Evolutionary conservation across 306 rosid genomes (phyloP), one percentile per base, ranked within the genome.

Genomic region (Sophora flavescens): DNA sequence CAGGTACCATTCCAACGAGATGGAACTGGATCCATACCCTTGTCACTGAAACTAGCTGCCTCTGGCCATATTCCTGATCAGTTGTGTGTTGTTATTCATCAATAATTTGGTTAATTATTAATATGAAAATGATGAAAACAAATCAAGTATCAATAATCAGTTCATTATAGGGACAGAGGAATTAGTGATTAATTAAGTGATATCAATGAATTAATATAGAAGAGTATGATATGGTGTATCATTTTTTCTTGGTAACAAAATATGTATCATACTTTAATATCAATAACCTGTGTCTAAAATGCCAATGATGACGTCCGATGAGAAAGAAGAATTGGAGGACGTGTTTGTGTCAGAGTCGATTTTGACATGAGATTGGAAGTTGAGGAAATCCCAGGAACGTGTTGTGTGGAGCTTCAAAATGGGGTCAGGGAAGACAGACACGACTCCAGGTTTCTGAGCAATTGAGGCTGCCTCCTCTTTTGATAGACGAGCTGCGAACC

Each of bases 361-460:
- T 76, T 78, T 79, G 56, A 86, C 48, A 6, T 77, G 74, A 3
- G 88, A 83, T 76, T 90, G 92, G 28, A 73, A 62, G 48, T 74
- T 57, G 50, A 94, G 88, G 63, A 94, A 94, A 30, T 90, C 93
- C 98, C 98, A 94, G 0, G 98, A 94, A 75, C 78, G 97, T 72
- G 98, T 94, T 5, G 95, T 92, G 84, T 92, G 93, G 22, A 94
- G 91, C 68, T 90, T 63, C 0, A 94, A 18, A 7, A 89, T 1
- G 2, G 93, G 93, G 67, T 94, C 96, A 10, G 83, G 89, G 32
- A 94, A 94, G 8, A 94, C 97, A 58, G 97, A 92, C 8, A 94
- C 89, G 2, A 94, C 98, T 56, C 97, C 95, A 0, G 92, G 87
- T 45, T 78, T 85, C 8, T 72, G 18, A 44, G 89, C 86, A 17